Percentiles rank a stretch among this genome's conserved stretches.
These are phyloP conservation scores for Quercus tomentella DNA, from an alignment of 331 rosid species.

Conservation along the genomic window DNA sequence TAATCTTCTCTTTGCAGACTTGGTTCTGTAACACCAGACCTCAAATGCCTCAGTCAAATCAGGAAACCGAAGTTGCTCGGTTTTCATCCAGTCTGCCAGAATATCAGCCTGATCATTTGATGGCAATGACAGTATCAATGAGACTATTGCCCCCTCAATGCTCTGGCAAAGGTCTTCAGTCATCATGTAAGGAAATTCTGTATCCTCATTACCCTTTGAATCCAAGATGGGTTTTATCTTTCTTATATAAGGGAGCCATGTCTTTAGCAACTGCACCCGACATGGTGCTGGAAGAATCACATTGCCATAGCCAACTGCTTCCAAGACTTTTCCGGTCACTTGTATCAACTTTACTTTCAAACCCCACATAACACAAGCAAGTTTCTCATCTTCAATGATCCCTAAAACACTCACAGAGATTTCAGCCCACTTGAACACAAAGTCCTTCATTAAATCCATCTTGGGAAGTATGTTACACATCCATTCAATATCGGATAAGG, in stretches of 20 bases:
- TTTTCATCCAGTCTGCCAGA: conserved; percentile 77
- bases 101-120: conserved; percentile 92
- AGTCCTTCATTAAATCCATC: conserved; percentile 81
- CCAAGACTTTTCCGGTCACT: conserved; percentile 78
- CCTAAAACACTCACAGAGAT: conserved; percentile 50
- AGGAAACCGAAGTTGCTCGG: conserved; percentile 58
- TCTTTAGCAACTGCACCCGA: conserved; percentile 56
- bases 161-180: conserved; percentile 71
- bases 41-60: conserved; percentile 89
- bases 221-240: conserved; percentile 83
- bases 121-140: conserved; percentile 72
- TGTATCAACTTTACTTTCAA: conserved; percentile 76
- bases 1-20: conserved; percentile 87
- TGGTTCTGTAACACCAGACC: conserved; percentile 92
- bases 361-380: conserved; percentile 71
- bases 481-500: conserved; percentile 89
- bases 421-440: conserved; percentile 69
- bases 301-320: conserved; percentile 86
- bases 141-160: conserved; percentile 77
- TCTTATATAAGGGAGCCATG: conserved; percentile 84
- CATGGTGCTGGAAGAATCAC: conserved; percentile 72
- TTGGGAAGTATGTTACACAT: conserved; percentile 72
- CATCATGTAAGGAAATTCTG: conserved; percentile 58
- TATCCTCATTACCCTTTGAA: conserved; percentile 46
- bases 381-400: conserved; percentile 59